Conservation (phyloP, 1,139 yeast genomes). For the Ashbya aceris region DNA sequence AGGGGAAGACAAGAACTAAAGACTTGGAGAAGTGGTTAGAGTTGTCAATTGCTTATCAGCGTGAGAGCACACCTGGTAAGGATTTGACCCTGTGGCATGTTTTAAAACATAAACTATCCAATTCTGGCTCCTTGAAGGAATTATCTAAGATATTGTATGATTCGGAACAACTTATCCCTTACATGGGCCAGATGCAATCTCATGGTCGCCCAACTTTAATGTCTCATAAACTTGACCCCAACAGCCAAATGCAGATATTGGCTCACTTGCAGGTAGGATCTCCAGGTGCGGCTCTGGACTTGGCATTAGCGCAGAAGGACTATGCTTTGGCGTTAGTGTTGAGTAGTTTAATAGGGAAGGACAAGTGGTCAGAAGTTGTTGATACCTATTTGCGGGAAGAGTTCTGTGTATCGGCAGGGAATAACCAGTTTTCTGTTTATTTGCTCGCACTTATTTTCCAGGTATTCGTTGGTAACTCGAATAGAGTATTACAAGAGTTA, state of each 20-base stretch:
- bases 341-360: conserved; percentile 57
- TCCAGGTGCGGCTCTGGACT: conserved; percentile 54
- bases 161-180: conserved; percentile 21
- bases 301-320: conserved; percentile 54
- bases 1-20: conserved; percentile 20
- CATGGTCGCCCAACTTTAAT: conserved; percentile 11
- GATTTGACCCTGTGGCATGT: conserved; percentile 17
- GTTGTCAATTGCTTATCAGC: conserved; percentile 8
- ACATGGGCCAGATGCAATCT: conserved; percentile 18
- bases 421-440: conserved; percentile 35
- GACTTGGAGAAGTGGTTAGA: conserved; percentile 27
- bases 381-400: conserved; percentile 40
- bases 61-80: conserved; percentile 9
- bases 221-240: conserved; percentile 20
- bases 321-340: conserved; percentile 74
- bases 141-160: conserved; percentile 24
- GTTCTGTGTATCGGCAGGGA: conserved; percentile 34
- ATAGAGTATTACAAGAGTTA: conserved; percentile 44
- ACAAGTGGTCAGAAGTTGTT: conserved; percentile 51
- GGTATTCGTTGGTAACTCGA: conserved; percentile 55
- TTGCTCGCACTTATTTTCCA: conserved; percentile 53
- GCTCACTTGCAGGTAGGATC: conserved; percentile 50
- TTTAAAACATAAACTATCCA: conserved; percentile 18
- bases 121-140: conserved; percentile 14
- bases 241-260: conserved; percentile 19